A percentile compares a stretch with the other conserved stretches of the same genome.
phyloP scores from a whole-genome alignment of 78 protist species.

The Anaeramoeba ignava region DNA sequence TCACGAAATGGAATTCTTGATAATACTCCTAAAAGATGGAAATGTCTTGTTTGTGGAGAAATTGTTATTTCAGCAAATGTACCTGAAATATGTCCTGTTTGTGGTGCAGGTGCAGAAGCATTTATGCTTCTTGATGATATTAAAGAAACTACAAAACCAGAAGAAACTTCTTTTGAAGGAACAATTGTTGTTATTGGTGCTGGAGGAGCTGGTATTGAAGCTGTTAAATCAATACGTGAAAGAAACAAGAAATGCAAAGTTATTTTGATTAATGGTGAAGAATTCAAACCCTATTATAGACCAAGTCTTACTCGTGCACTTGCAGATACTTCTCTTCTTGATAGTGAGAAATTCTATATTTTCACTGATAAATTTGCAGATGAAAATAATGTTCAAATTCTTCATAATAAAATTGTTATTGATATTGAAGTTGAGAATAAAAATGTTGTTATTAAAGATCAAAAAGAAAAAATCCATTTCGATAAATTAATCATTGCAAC shows the following conservation, averaged over 20 bases:
- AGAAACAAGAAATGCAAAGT: neutral
- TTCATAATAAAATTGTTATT: neutral
- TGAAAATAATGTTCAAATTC: neutral
- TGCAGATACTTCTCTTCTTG: neutral
- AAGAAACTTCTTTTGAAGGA: neutral
- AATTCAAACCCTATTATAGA: neutral
- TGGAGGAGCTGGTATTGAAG: neutral
- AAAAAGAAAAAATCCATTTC: neutral
- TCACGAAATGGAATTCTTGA: neutral
- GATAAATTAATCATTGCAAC: neutral
- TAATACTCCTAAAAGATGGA: no score
- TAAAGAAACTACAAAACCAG: neutral
- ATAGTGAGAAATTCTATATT: neutral
- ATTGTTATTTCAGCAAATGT: neutral
- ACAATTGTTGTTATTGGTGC: constrained; percentile 3
- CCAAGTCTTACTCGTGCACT: neutral
- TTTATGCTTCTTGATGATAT: neutral
- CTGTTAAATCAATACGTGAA: neutral
- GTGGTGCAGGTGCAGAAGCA: constrained; percentile 9
- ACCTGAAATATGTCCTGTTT: constrained; percentile 6
- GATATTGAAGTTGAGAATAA: neutral
- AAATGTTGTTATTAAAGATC: neutral
- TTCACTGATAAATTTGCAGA: neutral
- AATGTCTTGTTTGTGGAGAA: constrained; percentile 16
- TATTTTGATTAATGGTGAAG: neutral